phyloP scores from a whole-genome alignment of 164 flowering plant species.

The Stephania japonica region DNA sequence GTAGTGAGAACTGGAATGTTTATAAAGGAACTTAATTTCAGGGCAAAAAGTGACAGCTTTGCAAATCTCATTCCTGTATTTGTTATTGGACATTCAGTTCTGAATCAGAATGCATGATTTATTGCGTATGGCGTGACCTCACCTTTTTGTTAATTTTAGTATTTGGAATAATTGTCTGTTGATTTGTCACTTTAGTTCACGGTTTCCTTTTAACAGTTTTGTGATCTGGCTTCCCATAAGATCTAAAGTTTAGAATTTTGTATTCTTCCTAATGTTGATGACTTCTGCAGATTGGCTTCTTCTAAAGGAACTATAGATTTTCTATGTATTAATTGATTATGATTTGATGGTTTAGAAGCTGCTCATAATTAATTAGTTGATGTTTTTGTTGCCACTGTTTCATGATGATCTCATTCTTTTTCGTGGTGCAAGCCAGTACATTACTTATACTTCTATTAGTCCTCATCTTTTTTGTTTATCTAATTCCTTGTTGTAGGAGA shows the following conservation, averaged over 20 bases:
- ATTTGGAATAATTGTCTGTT: not conserved
- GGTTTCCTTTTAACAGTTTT: not conserved
- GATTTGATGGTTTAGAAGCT: not conserved
- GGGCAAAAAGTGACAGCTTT: too few relatives aligned
- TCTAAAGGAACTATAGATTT: not conserved
- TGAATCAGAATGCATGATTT: not conserved
- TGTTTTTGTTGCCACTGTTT: not conserved
- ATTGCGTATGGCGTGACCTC: not conserved
- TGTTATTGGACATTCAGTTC: too few relatives aligned
- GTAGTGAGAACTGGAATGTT: too few relatives aligned
- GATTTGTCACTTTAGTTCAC: not conserved
- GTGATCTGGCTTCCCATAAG: not conserved
- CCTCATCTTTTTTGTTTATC: not conserved
- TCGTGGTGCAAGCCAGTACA: not conserved
- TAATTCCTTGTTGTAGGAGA: constrained; percentile 44
- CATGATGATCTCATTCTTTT: not conserved
- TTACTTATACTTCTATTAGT: constrained; percentile 1
- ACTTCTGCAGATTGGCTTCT: not conserved
- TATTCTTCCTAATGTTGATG: not conserved
- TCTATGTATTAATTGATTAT: not conserved
- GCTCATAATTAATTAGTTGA: not conserved
- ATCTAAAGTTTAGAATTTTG: not conserved
- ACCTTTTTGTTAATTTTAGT: too few relatives aligned
- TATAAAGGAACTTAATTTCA: too few relatives aligned
- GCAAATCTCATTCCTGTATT: too few relatives aligned